Conservation (phyloP, 768 basidiomycete species). For the Suillus americanus region DNA sequence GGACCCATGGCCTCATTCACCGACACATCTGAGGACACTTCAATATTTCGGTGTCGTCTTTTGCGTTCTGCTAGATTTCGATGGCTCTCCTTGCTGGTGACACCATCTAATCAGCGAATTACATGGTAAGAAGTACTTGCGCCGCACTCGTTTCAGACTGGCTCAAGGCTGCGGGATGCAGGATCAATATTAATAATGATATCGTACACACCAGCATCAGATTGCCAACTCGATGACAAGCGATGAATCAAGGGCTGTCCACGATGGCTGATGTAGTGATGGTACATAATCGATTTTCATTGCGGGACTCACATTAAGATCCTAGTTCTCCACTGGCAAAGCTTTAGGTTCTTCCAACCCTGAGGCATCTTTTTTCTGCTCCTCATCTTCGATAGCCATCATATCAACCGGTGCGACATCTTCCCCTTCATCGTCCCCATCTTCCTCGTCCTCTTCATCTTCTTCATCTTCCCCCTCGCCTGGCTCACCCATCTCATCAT, state of each 20-base stretch:
- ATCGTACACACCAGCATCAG: background rate
- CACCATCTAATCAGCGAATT: background rate
- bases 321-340: background rate
- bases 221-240: background rate
- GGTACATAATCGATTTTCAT: background rate
- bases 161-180: background rate
- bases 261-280: background rate
- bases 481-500: slow-evolving; percentile 34
- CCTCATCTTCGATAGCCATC: slow-evolving; percentile 46
- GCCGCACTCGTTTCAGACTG: background rate
- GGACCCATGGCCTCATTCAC: background rate
- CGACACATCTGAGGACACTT: background rate
- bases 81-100: background rate
- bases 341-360: background rate
- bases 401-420: slow-evolving; percentile 41
- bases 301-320: background rate
- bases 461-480: slow-evolving; percentile 32
- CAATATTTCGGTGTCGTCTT: background rate
- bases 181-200: background rate
- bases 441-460: slow-evolving; percentile 26
- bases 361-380: slow-evolving; percentile 36
- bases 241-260: background rate
- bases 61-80: background rate
- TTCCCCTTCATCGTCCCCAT: slow-evolving; percentile 37
- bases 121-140: background rate